phyloP scores from a whole-genome alignment of 768 basidiomycete genomes.

The Serendipita vermifera region DNA sequence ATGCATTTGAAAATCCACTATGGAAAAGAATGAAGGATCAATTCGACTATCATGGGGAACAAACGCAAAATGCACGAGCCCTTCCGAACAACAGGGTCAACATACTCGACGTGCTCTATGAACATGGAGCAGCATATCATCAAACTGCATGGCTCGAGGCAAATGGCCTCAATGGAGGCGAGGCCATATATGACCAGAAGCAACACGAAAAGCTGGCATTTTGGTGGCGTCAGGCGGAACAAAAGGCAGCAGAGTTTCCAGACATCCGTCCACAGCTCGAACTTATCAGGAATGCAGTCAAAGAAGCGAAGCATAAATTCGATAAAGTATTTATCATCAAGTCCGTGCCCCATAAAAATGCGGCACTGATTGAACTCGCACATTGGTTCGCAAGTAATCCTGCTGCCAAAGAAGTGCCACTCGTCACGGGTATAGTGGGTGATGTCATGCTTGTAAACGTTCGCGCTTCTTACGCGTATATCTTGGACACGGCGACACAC shows the following conservation, averaged over 20 bases:
- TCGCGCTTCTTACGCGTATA: not conserved
- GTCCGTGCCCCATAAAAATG: not conserved
- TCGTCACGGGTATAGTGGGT: not conserved
- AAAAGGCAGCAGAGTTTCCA: not conserved
- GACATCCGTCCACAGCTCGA: not conserved
- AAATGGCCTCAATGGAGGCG: too few species aligned
- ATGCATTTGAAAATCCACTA: too few species aligned
- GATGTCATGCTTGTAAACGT: not conserved
- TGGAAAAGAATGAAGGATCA: not conserved
- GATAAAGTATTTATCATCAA: not conserved
- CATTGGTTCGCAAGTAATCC: not conserved
- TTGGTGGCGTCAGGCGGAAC: not conserved
- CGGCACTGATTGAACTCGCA: not conserved
- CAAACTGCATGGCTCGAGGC: too few species aligned
- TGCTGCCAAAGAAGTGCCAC: not conserved
- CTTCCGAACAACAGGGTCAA: too few species aligned
- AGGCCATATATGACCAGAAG: not conserved
- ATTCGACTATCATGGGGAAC: not conserved
- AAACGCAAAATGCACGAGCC: not conserved
- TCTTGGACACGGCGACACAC: too few species aligned
- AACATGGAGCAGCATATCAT: too few species aligned
- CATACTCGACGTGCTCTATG: too few species aligned
- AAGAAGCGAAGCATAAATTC: not conserved
- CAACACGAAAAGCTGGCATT: not conserved
- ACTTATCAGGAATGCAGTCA: not conserved